These are phyloP conservation scores for Paraconiothyrium sp. DNA, from an alignment of 2,329 filamentous ascomycete species.

Conservation along the genomic window DNA sequence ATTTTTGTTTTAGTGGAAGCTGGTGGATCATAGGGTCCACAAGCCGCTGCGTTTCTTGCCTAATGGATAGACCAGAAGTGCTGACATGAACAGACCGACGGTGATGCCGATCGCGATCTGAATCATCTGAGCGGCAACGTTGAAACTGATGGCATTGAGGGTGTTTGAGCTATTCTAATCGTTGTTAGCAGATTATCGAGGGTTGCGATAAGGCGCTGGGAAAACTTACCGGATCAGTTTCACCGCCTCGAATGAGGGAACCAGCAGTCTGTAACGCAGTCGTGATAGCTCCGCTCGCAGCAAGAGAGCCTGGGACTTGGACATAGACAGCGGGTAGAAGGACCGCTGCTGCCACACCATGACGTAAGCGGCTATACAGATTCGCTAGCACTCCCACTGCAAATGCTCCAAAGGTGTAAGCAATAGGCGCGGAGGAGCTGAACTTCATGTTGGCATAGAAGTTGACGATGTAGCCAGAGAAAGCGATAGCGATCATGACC, in stretches of 20 bases:
- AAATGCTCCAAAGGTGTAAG: conserved; percentile 79
- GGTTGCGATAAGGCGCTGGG: neutral
- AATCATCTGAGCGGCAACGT: conserved; percentile 58
- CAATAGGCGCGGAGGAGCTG: conserved; percentile 74
- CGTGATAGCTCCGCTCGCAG: conserved; percentile 42
- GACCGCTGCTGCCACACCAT: conserved; percentile 56
- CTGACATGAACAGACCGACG: conserved; percentile 60
- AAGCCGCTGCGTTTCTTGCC: conserved; percentile 57
- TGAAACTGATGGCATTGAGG: conserved; percentile 43
- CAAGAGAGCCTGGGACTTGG: conserved; percentile 45
- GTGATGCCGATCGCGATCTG: conserved; percentile 63
- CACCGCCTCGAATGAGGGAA: conserved; percentile 35
- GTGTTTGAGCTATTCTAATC: conserved; percentile 5
- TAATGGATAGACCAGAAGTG: conserved; percentile 59
- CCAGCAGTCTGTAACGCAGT: conserved; percentile 40
- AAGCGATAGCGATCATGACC: conserved; percentile 76
- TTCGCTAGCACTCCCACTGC: conserved; percentile 80
- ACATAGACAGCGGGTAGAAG: conserved; percentile 45
- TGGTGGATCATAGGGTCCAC: conserved; percentile 35
- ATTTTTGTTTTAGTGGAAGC: neutral
- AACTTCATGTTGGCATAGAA: conserved; percentile 76
- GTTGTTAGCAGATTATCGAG: conserved; percentile 1
- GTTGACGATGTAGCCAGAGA: conserved; percentile 78
- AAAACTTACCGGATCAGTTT: conserved; percentile 28
- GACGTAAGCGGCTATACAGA: conserved; percentile 73